A percentile compares a stretch with the other conserved stretches of the same genome.
Conservation (phyloP, 1,139 yeast species). For the Scheffersomyces parashehatae region DNA sequence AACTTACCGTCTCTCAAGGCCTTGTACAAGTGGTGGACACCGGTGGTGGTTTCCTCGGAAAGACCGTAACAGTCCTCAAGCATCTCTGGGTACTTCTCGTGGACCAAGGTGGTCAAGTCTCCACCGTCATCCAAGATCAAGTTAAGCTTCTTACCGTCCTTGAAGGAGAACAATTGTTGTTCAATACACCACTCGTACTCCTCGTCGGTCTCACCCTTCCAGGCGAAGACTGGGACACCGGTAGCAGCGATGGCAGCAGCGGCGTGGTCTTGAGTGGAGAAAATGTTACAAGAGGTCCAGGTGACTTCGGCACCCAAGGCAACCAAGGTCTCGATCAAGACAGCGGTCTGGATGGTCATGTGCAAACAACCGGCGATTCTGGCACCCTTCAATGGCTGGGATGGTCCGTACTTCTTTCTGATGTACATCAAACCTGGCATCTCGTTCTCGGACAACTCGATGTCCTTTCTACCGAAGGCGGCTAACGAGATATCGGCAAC, state of each 20-base stretch:
- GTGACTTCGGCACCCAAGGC: conserved; percentile 99
- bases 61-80: conserved; percentile 93
- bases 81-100: conserved; percentile 98
- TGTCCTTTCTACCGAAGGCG: conserved; percentile 99
- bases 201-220: conserved; percentile 99
- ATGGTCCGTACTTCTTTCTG: conserved; percentile 87
- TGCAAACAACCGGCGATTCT: conserved; percentile 99
- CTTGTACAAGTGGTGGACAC: conserved; percentile 99
- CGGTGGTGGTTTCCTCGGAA: conserved; percentile 99
- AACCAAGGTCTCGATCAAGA: conserved; percentile 93
- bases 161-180: conserved; percentile 98
- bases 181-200: conserved; percentile 99
- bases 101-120: conserved; percentile 95
- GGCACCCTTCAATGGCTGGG: conserved; percentile 97
- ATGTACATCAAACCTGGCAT: conserved; percentile 99
- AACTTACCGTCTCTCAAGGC: conserved; percentile 86
- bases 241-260: conserved; percentile 99
- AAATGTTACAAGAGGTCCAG: conserved; percentile 99
- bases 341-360: conserved; percentile 99
- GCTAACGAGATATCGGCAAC: conserved; percentile 99
- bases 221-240: conserved; percentile 99
- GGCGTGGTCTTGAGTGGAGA: conserved; percentile 99
- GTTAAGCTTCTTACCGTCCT: conserved; percentile 94
- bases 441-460: conserved; percentile 98
- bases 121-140: conserved; percentile 99